Percentiles rank a stretch among this genome's conserved stretches.
Conservation (phyloP, 306 rosid genomes). For the Corylus americana region DNA sequence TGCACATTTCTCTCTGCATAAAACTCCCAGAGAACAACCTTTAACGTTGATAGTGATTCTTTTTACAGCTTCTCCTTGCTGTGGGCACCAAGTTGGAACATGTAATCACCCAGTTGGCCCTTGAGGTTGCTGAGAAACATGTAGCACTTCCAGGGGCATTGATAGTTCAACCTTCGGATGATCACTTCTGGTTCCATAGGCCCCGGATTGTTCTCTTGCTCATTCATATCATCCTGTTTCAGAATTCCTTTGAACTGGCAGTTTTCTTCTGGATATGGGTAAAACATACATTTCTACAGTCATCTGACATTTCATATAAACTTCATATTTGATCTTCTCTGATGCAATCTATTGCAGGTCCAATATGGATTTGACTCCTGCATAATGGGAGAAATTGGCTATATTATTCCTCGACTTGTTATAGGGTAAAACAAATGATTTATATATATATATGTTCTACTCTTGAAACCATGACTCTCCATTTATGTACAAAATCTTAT, state of each 20-base stretch:
- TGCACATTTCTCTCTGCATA: neutral
- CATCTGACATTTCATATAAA: neutral
- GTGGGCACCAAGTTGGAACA: conserved; percentile 44
- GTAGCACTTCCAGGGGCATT: conserved; percentile 35
- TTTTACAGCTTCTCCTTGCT: conserved; percentile 35
- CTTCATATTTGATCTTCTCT: neutral
- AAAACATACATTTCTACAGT: neutral
- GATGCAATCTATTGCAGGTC: conserved; percentile 20
- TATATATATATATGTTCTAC: neutral
- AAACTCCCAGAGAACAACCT: neutral
- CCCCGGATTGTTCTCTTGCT: conserved; percentile 35
- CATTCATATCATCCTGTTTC: conserved; percentile 36
- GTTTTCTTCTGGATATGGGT: conserved; percentile 42
- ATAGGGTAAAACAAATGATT: conserved; percentile 30
- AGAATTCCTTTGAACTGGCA: conserved; percentile 40
- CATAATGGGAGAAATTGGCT: conserved; percentile 36
- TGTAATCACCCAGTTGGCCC: conserved; percentile 34
- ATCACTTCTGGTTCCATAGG: conserved; percentile 36
- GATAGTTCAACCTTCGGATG: conserved; percentile 37
- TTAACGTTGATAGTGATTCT: neutral
- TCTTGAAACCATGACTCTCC: neutral
- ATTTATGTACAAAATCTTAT: neutral
- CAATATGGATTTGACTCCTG: conserved; percentile 39
- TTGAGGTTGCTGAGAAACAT: conserved; percentile 42
- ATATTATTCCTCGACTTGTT: conserved; percentile 35